Conservation (phyloP, 2,329 filamentous ascomycete species). For the Thelonectria olida region DNA sequence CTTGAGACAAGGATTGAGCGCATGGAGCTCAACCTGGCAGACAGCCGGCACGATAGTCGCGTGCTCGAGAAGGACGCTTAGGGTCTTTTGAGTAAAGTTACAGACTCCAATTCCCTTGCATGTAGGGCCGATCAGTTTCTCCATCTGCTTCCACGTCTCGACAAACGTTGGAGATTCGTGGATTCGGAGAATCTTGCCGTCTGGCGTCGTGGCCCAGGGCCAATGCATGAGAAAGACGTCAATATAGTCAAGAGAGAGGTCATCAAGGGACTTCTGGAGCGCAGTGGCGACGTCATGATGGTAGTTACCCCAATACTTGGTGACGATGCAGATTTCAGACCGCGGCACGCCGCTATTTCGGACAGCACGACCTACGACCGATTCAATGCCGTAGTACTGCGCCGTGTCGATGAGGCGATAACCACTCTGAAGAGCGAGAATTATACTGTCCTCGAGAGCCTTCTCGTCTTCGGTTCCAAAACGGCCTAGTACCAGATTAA, state of each 20-base stretch:
- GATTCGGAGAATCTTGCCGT: constrained; percentile 29
- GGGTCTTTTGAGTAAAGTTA: constrained; percentile 17
- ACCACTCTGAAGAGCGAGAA: constrained; percentile 40
- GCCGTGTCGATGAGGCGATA: constrained; percentile 46
- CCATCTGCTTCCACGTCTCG: constrained; percentile 28
- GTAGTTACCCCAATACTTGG: constrained; percentile 44
- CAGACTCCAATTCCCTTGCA: constrained; percentile 11
- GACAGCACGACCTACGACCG: constrained; percentile 44
- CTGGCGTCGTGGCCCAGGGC: constrained; percentile 41
- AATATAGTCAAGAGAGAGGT: constrained; percentile 43
- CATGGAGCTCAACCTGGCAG: constrained; percentile 13
- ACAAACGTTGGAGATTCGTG: constrained; percentile 38
- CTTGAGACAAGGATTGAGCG: constrained; percentile 4
- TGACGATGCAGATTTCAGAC: constrained; percentile 44
- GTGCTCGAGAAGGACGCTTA: background rate
- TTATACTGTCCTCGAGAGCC: constrained; percentile 28
- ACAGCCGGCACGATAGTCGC: constrained; percentile 5
- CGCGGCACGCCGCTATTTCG: constrained; percentile 45
- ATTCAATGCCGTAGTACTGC: constrained; percentile 39
- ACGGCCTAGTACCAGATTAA: background rate
- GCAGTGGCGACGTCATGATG: constrained; percentile 42
- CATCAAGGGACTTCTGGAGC: constrained; percentile 40
- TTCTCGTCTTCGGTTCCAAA: constrained; percentile 9
- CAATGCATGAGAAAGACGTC: constrained; percentile 45
- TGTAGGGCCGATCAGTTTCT: constrained; percentile 1